phyloP scores from a whole-genome alignment of 331 rosid species.

The Saraca asoca region DNA sequence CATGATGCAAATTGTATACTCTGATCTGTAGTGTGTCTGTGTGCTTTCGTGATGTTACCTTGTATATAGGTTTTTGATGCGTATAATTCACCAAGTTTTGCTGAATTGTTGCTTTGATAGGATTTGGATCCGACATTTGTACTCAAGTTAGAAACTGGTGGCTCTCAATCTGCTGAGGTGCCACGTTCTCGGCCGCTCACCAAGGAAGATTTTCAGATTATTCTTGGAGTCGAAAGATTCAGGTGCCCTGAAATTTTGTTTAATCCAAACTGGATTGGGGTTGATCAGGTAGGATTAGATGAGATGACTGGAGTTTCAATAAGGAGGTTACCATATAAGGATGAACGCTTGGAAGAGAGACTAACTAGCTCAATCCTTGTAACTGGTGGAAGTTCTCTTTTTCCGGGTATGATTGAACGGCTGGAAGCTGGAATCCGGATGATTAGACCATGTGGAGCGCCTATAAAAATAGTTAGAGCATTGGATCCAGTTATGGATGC shows the following conservation, averaged over 20 bases:
- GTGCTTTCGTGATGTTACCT: slow-evolving; percentile 3
- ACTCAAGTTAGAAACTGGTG: slow-evolving; percentile 62
- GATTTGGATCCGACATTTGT: slow-evolving; percentile 84
- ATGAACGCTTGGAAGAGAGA: slow-evolving; percentile 54
- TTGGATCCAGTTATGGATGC: slow-evolving; percentile 86
- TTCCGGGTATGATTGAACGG: slow-evolving; percentile 76
- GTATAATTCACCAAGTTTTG: slow-evolving; percentile 13
- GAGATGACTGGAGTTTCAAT: slow-evolving; percentile 90
- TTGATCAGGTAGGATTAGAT: slow-evolving; percentile 86
- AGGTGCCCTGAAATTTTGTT: slow-evolving; percentile 91
- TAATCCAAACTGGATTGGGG: slow-evolving; percentile 85
- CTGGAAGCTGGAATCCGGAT: slow-evolving; percentile 81
- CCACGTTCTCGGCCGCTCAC: slow-evolving; percentile 66
- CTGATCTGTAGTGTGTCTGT: background rate
- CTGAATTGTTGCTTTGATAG: slow-evolving; percentile 47
- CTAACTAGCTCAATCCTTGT: slow-evolving; percentile 66
- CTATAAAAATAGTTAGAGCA: slow-evolving; percentile 72
- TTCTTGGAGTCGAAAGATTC: slow-evolving; percentile 84
- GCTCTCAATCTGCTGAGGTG: slow-evolving; percentile 56
- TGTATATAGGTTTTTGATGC: slow-evolving; percentile 5
- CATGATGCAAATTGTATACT: background rate
- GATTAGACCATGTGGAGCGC: slow-evolving; percentile 79
- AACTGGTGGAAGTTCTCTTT: slow-evolving; percentile 84
- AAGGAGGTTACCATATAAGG: slow-evolving; percentile 66
- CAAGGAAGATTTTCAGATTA: slow-evolving; percentile 79